phyloP scores from a whole-genome alignment of 1,284 basidiomycete species.

The Fomitopsis palustris region DNA sequence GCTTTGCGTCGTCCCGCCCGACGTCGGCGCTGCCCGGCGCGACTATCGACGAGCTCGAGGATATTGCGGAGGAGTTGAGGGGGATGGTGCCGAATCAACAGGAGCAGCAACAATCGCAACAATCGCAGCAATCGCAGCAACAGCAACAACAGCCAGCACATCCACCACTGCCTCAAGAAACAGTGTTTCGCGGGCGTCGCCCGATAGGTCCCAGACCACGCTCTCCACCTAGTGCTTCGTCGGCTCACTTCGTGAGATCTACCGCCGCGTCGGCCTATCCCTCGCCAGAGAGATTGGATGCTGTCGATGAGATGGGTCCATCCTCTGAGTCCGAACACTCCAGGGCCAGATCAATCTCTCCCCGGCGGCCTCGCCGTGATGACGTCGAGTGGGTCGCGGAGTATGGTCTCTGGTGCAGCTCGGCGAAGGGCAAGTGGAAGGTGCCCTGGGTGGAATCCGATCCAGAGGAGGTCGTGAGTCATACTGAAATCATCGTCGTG shows the following conservation, averaged over 20 bases:
- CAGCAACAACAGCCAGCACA: no score
- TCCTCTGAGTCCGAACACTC: background rate
- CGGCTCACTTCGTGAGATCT: background rate
- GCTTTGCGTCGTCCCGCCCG: constrained; percentile 4
- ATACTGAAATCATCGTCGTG: no score
- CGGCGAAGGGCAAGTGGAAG: constrained; percentile 23
- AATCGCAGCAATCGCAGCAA: no score
- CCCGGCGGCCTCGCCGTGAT: background rate
- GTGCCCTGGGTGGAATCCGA: constrained; percentile 12
- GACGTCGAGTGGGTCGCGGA: constrained; percentile 18
- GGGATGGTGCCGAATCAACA: background rate
- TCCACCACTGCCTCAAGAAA: background rate
- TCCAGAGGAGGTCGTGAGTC: background rate
- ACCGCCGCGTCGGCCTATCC: background rate
- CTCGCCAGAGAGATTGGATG: background rate
- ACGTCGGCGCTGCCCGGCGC: background rate
- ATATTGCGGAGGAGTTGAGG: constrained; percentile 5
- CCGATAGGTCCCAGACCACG: constrained; percentile 2
- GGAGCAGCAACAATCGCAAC: no score
- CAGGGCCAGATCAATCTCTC: constrained; percentile 6
- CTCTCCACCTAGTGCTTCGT: constrained; percentile 1
- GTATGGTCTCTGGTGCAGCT: constrained; percentile 20
- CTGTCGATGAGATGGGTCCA: background rate
- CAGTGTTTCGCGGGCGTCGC: background rate
- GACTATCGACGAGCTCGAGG: constrained; percentile 8